Evolutionary conservation across 2,329 filamentous ascomycete genomes (phyloP).

Genomic region (Colletotrichum sp.): DNA sequence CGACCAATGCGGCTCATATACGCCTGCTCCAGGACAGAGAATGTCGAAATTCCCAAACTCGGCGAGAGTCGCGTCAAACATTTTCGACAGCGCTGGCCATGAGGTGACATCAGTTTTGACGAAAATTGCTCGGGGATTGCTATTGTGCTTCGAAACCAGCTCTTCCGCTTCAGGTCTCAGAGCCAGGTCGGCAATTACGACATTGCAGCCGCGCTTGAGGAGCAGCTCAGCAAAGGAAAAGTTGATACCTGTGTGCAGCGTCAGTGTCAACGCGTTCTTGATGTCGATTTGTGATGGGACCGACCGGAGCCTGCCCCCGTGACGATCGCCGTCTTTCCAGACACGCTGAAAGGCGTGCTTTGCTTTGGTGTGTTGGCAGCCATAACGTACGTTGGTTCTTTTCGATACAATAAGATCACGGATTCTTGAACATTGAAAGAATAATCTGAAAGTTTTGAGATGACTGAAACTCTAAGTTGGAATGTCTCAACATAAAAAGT

Average conservation of each 20-base stretch:
- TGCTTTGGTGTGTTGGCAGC: not conserved
- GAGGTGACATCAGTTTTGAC: constrained; percentile 48
- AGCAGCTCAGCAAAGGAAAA: constrained; percentile 48
- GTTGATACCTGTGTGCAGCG: constrained; percentile 41
- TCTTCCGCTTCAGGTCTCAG: constrained; percentile 46
- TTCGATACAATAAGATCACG: not conserved
- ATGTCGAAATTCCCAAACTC: constrained; percentile 46
- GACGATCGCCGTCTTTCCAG: constrained; percentile 32
- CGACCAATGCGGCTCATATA: constrained; percentile 50
- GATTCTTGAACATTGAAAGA: not conserved
- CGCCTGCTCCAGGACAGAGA: constrained; percentile 50
- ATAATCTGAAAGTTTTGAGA: not conserved
- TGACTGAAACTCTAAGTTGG: not conserved
- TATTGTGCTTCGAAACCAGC: constrained; percentile 31
- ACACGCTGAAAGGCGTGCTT: constrained; percentile 26
- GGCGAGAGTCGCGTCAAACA: constrained; percentile 36
- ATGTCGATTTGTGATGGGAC: not conserved
- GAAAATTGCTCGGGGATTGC: constrained; percentile 41
- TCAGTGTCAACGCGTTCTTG: not conserved
- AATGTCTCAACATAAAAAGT: not conserved
- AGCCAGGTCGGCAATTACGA: constrained; percentile 48
- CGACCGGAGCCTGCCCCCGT: constrained; percentile 33
- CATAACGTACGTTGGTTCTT: not conserved
- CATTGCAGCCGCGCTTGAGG: constrained; percentile 45
- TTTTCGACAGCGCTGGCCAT: constrained; percentile 40